Evolutionary conservation across 306 rosid genomes (phyloP), one percentile per base, ranked within the genome.

Genomic region (Cicer bijugum): DNA sequence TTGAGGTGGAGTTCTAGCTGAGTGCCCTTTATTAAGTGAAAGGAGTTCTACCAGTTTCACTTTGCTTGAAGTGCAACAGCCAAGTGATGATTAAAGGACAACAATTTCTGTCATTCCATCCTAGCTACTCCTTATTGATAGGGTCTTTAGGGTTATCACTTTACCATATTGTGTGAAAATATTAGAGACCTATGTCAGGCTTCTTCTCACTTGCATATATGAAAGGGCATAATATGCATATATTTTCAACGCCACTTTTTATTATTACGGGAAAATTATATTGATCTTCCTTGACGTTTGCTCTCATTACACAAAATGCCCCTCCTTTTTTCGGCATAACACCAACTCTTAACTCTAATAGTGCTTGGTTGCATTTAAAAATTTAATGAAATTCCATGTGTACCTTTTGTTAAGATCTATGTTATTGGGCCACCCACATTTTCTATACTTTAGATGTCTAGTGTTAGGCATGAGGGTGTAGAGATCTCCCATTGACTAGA

Each of bases 61-160:
- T 65, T 23, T 65, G 47, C 48, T 42, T 43, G 68, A 67, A 67
- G 50, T 15, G 58, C 11, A 67, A 55, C 43, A 67, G 50, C 47
- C 50, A 55, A 66, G 20, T 76, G 39, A 76, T 43, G 16, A 67
- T 45, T 33, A 33, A 56, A 76, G 42, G 50, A 56, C 52, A 51
- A 50, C 35, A 23, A 28, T 76, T 56, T 67, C 12, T 28, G 15
- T 67, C 42, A 67, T 67, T 53, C 51, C 40, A 56, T 58, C 43
- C 50, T 45, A 3, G 3, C 35, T 66, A 52, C 57, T 64, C 11
- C 17, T 63, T 61, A 51, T 46, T 63, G 17, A 64, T 39, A 28
- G 33, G 37, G 46, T 75, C 7, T 9, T 39, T 20, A 15, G 72
- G 61, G 35, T 75, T 75, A 35, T 72, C 38, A 80, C 23, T 53